A percentile compares a stretch with the other conserved stretches of the same genome.
Conservation (phyloP, 75 land plant species). For the Selaginella tamariscina region DNA sequence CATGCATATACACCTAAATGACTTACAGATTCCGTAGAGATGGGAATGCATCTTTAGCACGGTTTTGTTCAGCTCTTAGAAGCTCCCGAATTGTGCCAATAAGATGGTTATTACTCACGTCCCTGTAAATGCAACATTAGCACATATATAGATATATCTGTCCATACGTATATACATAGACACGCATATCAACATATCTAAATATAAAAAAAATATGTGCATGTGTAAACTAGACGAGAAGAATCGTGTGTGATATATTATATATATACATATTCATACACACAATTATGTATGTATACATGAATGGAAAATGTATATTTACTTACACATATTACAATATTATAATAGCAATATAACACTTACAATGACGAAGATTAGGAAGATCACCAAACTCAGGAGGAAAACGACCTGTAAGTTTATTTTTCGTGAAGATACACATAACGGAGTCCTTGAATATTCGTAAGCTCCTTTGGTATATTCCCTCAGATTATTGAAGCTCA, state of each 20-base stretch:
- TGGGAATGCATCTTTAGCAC: constrained; percentile 45
- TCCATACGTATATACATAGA: too few species aligned
- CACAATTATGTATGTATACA: neutral
- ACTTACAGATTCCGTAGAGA: constrained; percentile 76
- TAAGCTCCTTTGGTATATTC: constrained; percentile 79
- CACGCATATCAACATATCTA: too few species aligned
- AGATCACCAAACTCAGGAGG: constrained; percentile 77
- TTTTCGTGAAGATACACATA: constrained; percentile 80
- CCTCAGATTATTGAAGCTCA: constrained; percentile 88
- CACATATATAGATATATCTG: too few species aligned
- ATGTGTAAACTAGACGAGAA: neutral
- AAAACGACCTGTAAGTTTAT: constrained; percentile 63
- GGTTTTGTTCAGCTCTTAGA: constrained; percentile 35
- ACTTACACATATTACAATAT: neutral
- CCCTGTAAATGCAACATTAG: constrained; percentile 32
- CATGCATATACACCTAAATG: too few species aligned
- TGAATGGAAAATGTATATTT: neutral
- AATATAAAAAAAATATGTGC: too few species aligned
- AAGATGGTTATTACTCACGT: constrained; percentile 78
- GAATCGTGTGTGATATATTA: neutral
- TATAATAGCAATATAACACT: neutral
- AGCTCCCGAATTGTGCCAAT: constrained; percentile 78
- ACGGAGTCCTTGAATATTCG: constrained; percentile 64
- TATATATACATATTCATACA: neutral
- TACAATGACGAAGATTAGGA: constrained; percentile 69